phyloP scores from a whole-genome alignment of 1,139 yeast species.

The Torulaspora pretoriensis region DNA sequence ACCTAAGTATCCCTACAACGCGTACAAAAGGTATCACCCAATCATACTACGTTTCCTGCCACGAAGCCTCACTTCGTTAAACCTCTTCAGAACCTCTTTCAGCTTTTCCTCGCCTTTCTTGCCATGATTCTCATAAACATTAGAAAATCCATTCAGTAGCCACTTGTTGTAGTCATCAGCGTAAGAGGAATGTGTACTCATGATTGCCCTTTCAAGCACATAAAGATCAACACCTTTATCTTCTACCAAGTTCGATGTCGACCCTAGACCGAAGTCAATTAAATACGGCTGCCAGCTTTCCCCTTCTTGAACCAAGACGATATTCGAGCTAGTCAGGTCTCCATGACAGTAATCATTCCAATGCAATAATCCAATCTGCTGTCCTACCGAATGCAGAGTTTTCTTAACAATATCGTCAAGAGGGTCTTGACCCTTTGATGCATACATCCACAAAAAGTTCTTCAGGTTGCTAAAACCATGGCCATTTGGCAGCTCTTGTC shows the following conservation, averaged over 20 bases:
- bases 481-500: constrained; percentile 47
- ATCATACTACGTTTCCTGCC: constrained; percentile 95
- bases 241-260: constrained; percentile 73
- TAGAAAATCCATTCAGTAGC: constrained; percentile 69
- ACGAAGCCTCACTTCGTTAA: constrained; percentile 81
- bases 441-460: constrained; percentile 66
- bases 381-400: constrained; percentile 56
- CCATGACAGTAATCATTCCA: constrained; percentile 83
- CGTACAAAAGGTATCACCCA: constrained; percentile 40
- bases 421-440: constrained; percentile 37
- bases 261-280: constrained; percentile 85
- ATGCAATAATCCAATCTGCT: constrained; percentile 68
- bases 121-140: constrained; percentile 39
- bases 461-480: constrained; percentile 54
- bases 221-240: constrained; percentile 96
- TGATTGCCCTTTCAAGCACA: constrained; percentile 86
- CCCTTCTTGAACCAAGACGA: constrained; percentile 46
- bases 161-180: constrained; percentile 62
- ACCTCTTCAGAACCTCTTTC: constrained; percentile 55
- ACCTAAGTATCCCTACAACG: constrained; percentile 5
- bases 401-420: constrained; percentile 40
- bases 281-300: constrained; percentile 48
- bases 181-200: constrained; percentile 81
- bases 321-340: constrained; percentile 87
- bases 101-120: constrained; percentile 42